Evolutionary conservation across 305 asterid genomes (phyloP).

Genomic region (Fraxinus dipetala): DNA sequence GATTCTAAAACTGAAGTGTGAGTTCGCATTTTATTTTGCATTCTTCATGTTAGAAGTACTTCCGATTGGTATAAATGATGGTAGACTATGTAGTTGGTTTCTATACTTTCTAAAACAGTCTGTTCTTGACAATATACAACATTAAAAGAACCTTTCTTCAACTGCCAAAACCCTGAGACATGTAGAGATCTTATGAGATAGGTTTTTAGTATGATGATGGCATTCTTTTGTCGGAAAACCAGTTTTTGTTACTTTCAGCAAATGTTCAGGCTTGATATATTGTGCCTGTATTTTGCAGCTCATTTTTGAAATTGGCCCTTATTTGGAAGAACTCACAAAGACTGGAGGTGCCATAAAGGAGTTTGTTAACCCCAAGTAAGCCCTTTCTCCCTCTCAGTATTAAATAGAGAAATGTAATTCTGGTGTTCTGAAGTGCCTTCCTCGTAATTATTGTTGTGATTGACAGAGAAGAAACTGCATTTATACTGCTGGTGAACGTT

Average conservation of each 20-base stretch:
- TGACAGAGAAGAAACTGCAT: neutral
- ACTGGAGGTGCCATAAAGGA: constrained; percentile 93
- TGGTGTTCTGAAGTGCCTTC: neutral
- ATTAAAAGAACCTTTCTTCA: neutral
- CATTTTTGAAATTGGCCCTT: constrained; percentile 81
- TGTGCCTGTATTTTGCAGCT: constrained; percentile 44
- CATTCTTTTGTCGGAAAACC: constrained; percentile 16
- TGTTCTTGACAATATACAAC: neutral
- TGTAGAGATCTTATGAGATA: constrained; percentile 12
- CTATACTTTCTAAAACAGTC: neutral
- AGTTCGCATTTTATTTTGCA: neutral
- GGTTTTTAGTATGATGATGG: constrained; percentile 1
- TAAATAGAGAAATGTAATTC: neutral
- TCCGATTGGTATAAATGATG: neutral
- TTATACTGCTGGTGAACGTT: neutral
- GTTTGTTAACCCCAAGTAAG: constrained; percentile 97
- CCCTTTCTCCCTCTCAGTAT: constrained; percentile 22
- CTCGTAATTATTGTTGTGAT: neutral
- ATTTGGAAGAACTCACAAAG: constrained; percentile 85
- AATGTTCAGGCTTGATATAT: constrained; percentile 10
- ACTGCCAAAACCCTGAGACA: constrained; percentile 6
- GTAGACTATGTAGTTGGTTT: constrained; percentile 6
- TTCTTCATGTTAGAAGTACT: neutral
- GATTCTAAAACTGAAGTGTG: neutral
- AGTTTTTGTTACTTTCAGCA: neutral